Evolutionary conservation across 164 flowering plant species (phyloP), one percentile per base, ranked within the genome.

Genomic region (Stephania cephalantha): DNA sequence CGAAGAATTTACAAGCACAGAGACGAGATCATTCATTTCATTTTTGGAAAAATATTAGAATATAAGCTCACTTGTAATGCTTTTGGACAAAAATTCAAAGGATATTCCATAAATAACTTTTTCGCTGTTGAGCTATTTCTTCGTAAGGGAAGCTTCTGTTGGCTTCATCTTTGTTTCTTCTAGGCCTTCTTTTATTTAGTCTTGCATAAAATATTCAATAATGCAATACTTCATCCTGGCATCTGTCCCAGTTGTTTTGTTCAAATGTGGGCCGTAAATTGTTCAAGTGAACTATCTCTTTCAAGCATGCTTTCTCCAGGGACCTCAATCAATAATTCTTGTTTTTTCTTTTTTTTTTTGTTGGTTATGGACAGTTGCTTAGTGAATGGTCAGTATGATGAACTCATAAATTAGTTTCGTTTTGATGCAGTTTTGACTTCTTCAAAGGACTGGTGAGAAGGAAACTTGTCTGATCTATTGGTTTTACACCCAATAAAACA

Each of bases 401-500:
- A 45, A 53, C 46, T 64, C 13, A 4, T 6, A 46, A 17, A 68
- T 6, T 2, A 4, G 17, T 71, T 79, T 71, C 55, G 42, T 71
- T 48, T 85, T 82, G 46, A 72, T 80, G 76, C 90, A 90, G 91
- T 79, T 87, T 90, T 72, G 95, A 92, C 82, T 92, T 92, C 86
- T 89, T 92, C 85, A 85, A 89, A 78, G 97, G 95, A 72, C 85
- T 92, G 66, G 80, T 89, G 76, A 85, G 84, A 76, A 86, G 86
- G 76, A 92, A 92, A 84, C 71, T 92, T 69, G 79, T 80, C 42
- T 85, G 81, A 87, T 7, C 18, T 58, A 12, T 18, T 12, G 64
- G 64, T 58, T 58, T 58, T 1, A 58, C 65, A 58, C 15, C 1
- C 1, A 46, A 69, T 15, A 6, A 17, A 6, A 31, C 46, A 31